Base-by-base conservation (phyloP, 192 early-diverging fungal genomes). In the Diversispora epigaea region DNA sequence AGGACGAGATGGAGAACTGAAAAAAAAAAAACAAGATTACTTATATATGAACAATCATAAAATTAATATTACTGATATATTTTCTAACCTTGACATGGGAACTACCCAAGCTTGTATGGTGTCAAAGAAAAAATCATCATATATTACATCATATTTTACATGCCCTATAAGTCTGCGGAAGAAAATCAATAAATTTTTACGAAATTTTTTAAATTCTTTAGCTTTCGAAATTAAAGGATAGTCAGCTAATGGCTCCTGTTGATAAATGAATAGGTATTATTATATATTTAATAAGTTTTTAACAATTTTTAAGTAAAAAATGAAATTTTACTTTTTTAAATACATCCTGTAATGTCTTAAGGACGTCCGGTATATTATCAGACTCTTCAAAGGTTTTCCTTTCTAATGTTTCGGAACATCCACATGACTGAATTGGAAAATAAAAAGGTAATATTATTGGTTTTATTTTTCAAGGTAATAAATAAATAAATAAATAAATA, bases 161-260 rank as follows among this genome's bases (percentile, higher is more conserved):
- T 89, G 84, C 3, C 84, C 79, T 39, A 92, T 70, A 15, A 92
- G 76, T 25, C 78, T 65, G 40, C 80, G 64, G 72, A 86, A 90
- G 78, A 97, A 96, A 63, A 89, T 86, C 55, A 91, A 61, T 19
- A 93, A 83, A 73, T 87, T 86, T 55, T 86, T 85, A 21, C 86
- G 84, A 69, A 95, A 88, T 62, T 87, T 86, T 71, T 88, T 89
- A 70, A 84, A 85, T 56, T 84, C 84, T 60, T 84, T 88, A 12
- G 87, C 77, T 58, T 90, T 91, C 3, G 91, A 91, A 39, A 91
- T 84, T 68, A 98, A 84, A 32, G 95, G 89, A 76, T 96, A 96
- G 40, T 95, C 93, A 49, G 77, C 77, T 47, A 77, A 80, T 54
- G 69, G 79, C 77, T 84, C 78, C 79, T 32, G 25, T 32, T 77